Base-by-base conservation (phyloP, 1,139 yeast species). In the Lipomyces yarrowii region DNA sequence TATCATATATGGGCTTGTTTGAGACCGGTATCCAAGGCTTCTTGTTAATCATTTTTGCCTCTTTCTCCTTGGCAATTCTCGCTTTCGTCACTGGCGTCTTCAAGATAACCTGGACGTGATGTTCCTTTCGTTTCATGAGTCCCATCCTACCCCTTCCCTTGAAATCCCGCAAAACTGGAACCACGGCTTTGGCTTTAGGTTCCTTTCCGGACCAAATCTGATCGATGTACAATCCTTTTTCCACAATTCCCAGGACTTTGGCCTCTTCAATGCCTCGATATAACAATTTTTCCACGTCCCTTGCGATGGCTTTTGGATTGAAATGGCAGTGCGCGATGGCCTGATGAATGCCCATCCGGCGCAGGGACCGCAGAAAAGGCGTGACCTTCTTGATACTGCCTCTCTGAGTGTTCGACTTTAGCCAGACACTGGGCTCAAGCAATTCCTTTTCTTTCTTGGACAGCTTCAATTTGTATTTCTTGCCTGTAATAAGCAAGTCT, bases 271-370 rank as follows among this genome's bases (percentile, higher is more conserved):
- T 76, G 11, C 96, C 97, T 62, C 85, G 81, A 73, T 87, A 86
- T 67, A 94, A 83, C 77, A 93, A 80, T 70, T 87, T 89, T 64
- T 88, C 94, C 67, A 92, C 83, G 72, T 91, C 97, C 62, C 89
- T 84, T 55, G 96, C 86, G 79, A 91, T 86, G 74, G 88, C 87
- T 79, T 91, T 91, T 61, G 87, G 84, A 75, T 88, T 87, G 81
- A 94, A 94, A 78, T 93, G 98, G 73, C 94, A 88, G 79, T 93
- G 98, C 61, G 94, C 91, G 71, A 94, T 89, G 65, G 98, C 98
- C 60, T 86, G 86, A 73, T 87, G 86, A 48, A 91, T 86, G 64
- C 86, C 84, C 79, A 89, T 80, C 57, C 89, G 89, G 63, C 89
- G 80, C 67, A 93, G 84, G 77, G 92, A 85, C 72, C 98, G 83